Conservation (phyloP, 331 rosid species). For the Stylosanthes scabra region DNA sequence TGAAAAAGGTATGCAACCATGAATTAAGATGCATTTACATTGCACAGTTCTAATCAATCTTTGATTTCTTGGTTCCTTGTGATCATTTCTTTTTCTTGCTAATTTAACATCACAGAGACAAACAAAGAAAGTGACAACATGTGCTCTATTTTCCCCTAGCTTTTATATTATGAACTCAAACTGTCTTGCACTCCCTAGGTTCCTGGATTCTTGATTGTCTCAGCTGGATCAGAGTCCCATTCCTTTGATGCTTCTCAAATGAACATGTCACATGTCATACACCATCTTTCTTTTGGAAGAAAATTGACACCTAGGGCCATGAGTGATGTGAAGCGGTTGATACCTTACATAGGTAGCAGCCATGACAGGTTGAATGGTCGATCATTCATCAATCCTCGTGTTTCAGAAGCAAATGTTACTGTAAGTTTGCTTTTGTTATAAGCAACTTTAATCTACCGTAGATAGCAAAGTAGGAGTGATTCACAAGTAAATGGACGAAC, state of each 20-base stretch:
- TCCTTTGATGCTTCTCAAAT: constrained; percentile 90
- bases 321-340: constrained; percentile 69
- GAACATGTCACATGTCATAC: constrained; percentile 93
- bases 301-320: constrained; percentile 63
- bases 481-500: too few species aligned
- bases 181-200: constrained; percentile 64
- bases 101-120: constrained; percentile 29
- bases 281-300: constrained; percentile 83
- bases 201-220: constrained; percentile 84
- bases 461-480: too few species aligned
- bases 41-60: constrained; percentile 18
- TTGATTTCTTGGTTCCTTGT: not conserved
- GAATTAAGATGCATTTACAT: constrained; percentile 21
- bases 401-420: constrained; percentile 82
- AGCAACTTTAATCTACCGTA: not conserved
- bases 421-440: constrained; percentile 61
- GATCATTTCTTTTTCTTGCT: constrained; percentile 6
- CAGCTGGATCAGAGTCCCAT: constrained; percentile 91
- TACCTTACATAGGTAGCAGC: constrained; percentile 81
- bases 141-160: constrained; percentile 22
- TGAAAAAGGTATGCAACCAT: constrained; percentile 75
- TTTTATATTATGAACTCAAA: constrained; percentile 27
- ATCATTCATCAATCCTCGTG: constrained; percentile 73
- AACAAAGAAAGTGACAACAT: not conserved
- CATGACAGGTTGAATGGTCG: constrained; percentile 87